Percentiles rank a stretch among this genome's conserved stretches.
phyloP scores from a whole-genome alignment of 331 rosid genomes.

The Rhamnella rubrinervis region DNA sequence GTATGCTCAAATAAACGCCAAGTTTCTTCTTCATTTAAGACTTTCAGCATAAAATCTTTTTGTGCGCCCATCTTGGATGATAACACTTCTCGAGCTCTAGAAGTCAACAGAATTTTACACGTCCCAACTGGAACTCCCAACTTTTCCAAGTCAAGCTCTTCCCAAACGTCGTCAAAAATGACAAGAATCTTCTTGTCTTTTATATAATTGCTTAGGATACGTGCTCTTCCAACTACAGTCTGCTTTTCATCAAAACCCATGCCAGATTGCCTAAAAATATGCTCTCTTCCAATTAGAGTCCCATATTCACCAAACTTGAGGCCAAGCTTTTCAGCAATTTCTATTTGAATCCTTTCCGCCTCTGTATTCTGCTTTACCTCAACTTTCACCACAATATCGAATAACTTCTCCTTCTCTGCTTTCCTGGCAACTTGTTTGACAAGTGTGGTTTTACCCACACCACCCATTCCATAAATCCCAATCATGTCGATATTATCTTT shows the following conservation, averaged over 20 bases:
- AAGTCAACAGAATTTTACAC: slow-evolving; percentile 4
- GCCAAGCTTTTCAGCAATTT: not conserved
- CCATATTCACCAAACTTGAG: not conserved
- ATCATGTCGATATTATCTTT: not conserved
- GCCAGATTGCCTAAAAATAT: too few relatives aligned
- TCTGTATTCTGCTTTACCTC: not conserved
- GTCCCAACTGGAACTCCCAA: not conserved
- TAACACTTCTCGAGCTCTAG: slow-evolving; percentile 4
- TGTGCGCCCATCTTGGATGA: slow-evolving; percentile 10
- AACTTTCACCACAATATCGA: not conserved
- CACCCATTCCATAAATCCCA: not conserved
- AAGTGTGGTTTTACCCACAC: slow-evolving; percentile 4
- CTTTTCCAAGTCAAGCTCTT: not conserved
- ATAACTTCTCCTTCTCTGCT: not conserved
- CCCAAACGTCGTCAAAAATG: slow-evolving; percentile 13
- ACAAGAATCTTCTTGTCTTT: not conserved
- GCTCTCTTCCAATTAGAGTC: not conserved
- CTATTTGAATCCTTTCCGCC: not conserved
- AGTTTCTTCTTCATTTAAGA: slow-evolving; percentile 21
- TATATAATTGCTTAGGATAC: too few relatives aligned
- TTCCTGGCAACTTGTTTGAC: not conserved
- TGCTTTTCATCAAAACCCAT: too few relatives aligned
- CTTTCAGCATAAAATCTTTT: not conserved
- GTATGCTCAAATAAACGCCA: too few relatives aligned
- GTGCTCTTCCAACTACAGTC: not conserved